These are phyloP conservation scores for Talaromyces sp. DNA, from an alignment of 2,329 filamentous ascomycete genomes.

Conservation along the genomic window DNA sequence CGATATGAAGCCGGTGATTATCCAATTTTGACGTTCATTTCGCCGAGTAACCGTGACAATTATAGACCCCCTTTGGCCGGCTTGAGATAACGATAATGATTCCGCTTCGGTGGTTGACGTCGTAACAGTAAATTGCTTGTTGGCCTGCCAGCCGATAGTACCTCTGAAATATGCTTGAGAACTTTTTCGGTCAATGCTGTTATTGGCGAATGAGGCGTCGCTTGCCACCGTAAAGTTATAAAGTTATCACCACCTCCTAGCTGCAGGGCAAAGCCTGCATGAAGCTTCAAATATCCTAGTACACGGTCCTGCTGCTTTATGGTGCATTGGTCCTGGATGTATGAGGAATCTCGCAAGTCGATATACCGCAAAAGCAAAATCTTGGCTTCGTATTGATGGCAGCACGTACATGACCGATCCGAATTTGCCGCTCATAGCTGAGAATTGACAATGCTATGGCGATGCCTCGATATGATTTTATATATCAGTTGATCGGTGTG, in stretches of 20 bases:
- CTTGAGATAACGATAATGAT: conserved; percentile 12
- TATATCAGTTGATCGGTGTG: too few relatives aligned
- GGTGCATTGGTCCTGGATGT: conserved; percentile 3
- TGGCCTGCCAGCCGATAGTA: conserved; percentile 15
- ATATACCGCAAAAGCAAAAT: conserved; percentile 3
- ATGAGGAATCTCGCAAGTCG: conserved; percentile 1
- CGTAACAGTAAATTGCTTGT: conserved; percentile 15
- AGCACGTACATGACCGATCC: conserved; percentile 4
- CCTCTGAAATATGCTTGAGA: conserved; percentile 10
- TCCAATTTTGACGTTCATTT: conserved; percentile 10
- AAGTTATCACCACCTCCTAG: conserved; percentile 1
- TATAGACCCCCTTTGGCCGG: conserved; percentile 10
- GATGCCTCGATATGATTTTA: too few relatives aligned
- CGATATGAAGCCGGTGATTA: background rate
- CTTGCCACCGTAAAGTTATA: background rate
- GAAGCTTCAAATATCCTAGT: background rate
- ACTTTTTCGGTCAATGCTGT: background rate
- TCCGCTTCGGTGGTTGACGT: conserved; percentile 18
- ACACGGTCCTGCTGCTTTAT: conserved; percentile 5
- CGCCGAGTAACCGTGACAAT: conserved; percentile 10
- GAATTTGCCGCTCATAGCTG: background rate
- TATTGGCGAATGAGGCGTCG: conserved; percentile 3
- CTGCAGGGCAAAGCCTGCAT: background rate
- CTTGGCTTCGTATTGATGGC: background rate
- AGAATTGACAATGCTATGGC: too few relatives aligned